Conservation (phyloP, 2,329 filamentous ascomycete species). For the Rhynchosporium agropyri region DNA sequence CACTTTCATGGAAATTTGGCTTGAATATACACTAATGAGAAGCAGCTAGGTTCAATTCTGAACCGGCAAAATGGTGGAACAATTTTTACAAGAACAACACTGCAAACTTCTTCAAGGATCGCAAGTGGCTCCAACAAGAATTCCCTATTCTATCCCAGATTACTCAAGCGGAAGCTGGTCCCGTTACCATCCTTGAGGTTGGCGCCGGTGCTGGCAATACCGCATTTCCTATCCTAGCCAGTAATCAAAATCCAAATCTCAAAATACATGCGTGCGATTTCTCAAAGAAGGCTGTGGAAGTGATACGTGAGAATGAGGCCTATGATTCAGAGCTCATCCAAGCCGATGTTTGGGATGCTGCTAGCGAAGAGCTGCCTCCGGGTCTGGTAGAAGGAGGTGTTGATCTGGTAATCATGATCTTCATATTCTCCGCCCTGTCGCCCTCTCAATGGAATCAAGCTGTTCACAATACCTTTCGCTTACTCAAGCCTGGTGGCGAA, state of each 20-base stretch:
- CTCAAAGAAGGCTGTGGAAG: constrained; percentile 89
- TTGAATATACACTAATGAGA: constrained; percentile 46
- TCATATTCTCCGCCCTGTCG: constrained; percentile 92
- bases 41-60: constrained; percentile 77
- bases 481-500: constrained; percentile 90
- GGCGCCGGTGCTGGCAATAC: constrained; percentile 96
- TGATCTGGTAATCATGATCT: constrained; percentile 92
- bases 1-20: constrained; percentile 20
- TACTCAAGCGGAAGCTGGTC: constrained; percentile 69
- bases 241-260: constrained; percentile 80
- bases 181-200: constrained; percentile 78
- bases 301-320: constrained; percentile 79
- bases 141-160: constrained; percentile 85
- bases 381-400: constrained; percentile 77
- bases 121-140: constrained; percentile 96
- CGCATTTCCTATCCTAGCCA: constrained; percentile 84
- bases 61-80: constrained; percentile 98
- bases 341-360: constrained; percentile 94
- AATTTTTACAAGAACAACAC: constrained; percentile 98
- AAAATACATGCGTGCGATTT: constrained; percentile 95
- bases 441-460: constrained; percentile 83
- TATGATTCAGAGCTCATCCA: constrained; percentile 75
- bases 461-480: constrained; percentile 75
- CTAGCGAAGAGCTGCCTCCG: constrained; percentile 72
- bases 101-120: constrained; percentile 97